Conservation (phyloP, 164 flowering plant species). For the Brasenia schreberi region DNA sequence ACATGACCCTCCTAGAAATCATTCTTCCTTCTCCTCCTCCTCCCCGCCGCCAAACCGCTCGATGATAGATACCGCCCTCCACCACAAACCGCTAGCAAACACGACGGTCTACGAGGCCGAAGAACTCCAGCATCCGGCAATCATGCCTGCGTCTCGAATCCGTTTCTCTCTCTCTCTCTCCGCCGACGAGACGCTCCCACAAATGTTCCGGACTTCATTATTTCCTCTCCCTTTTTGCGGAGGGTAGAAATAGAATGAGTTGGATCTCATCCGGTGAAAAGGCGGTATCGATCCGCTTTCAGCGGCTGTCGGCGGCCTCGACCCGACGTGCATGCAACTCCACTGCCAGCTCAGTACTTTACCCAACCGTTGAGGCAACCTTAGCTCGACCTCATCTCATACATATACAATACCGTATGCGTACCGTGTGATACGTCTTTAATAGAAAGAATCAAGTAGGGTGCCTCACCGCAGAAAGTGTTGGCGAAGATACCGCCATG, state of each 20-base stretch:
- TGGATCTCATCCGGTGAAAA: not conserved
- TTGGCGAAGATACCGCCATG: too few species aligned
- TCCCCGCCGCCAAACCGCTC: not conserved
- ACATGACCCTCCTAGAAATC: slow-evolving; percentile 42
- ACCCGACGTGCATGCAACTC: too few species aligned
- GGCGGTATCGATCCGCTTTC: not conserved
- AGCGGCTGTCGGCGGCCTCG: too few species aligned
- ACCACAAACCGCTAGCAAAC: not conserved
- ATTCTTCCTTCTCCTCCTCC: slow-evolving; percentile 4
- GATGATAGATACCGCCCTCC: not conserved
- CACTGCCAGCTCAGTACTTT: too few species aligned
- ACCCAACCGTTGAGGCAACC: too few species aligned
- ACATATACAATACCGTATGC: too few species aligned
- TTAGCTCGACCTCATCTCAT: too few species aligned
- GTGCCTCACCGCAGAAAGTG: too few species aligned
- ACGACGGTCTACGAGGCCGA: not conserved
- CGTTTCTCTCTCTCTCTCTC: not conserved
- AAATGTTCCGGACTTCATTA: not conserved
- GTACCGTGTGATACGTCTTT: too few species aligned
- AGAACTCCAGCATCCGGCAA: not conserved
- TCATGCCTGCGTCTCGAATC: not conserved
- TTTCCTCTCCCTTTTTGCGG: not conserved
- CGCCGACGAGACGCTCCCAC: not conserved
- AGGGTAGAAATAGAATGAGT: not conserved
- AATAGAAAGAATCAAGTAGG: too few species aligned